Conservation (phyloP, 2,329 filamentous ascomycete genomes). For the Chrysoporthe deuterocubensis region DNA sequence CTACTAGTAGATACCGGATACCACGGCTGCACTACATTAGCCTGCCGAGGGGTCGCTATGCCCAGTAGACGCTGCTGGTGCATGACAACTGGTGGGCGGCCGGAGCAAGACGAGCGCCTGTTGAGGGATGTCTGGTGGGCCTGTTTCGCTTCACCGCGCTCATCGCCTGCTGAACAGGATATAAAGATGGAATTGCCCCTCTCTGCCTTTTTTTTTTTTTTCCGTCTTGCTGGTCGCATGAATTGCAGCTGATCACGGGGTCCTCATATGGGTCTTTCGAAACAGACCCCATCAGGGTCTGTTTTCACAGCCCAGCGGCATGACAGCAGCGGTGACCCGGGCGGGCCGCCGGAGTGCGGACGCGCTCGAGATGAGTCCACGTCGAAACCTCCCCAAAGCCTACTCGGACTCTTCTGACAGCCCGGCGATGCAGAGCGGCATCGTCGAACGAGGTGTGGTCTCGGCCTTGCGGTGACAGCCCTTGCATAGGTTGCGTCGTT, state of each 20-base stretch:
- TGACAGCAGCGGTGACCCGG: background rate
- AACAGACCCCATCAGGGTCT: background rate
- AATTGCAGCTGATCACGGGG: background rate
- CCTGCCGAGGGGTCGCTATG: no score
- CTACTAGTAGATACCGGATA: no score
- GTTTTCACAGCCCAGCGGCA: background rate
- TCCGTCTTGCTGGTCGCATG: background rate
- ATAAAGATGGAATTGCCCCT: background rate
- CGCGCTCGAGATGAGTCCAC: background rate
- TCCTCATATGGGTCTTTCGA: background rate
- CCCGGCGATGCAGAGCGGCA: background rate
- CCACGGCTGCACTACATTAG: no score
- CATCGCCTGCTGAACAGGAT: background rate
- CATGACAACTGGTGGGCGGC: background rate
- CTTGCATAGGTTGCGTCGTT: background rate
- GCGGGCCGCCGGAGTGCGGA: background rate
- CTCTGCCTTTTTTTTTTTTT: background rate
- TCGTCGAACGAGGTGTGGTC: no score
- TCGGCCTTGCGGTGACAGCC: no score
- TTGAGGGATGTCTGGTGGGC: background rate
- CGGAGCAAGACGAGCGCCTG: background rate
- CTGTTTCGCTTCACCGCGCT: background rate
- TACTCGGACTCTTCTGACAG: background rate
- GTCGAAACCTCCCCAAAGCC: background rate
- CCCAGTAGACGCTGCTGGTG: no score